Conservation (phyloP, 2,329 filamentous ascomycete species). For the Xylariaceae sp. region DNA sequence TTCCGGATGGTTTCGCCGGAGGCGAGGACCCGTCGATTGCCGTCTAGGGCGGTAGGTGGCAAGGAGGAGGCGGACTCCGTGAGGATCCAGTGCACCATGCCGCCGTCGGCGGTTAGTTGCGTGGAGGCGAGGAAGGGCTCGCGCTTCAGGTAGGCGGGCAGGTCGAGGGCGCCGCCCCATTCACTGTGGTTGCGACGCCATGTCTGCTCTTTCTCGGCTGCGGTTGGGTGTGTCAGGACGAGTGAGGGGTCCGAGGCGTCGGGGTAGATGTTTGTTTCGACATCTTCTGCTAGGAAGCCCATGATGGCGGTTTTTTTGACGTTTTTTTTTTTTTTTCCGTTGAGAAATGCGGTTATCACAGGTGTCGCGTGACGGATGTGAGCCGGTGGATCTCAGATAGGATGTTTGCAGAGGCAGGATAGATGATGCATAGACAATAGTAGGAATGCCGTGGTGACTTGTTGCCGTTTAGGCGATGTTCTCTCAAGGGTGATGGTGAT, state of each 20-base stretch:
- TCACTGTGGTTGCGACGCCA: slow-evolving; percentile 51
- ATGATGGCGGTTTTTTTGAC: slow-evolving; percentile 26
- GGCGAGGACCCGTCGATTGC: slow-evolving; percentile 49
- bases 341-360: neutral
- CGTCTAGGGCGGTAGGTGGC: slow-evolving; percentile 22
- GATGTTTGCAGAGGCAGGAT: neutral
- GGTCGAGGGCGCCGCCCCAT: slow-evolving; percentile 55
- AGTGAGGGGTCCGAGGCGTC: slow-evolving; percentile 35
- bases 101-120: slow-evolving; percentile 53
- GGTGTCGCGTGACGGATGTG: neutral
- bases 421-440: neutral
- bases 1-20: slow-evolving; percentile 62
- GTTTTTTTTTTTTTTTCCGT: too few relatives aligned
- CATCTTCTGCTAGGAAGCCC: slow-evolving; percentile 28
- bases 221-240: slow-evolving; percentile 51
- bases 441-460: neutral
- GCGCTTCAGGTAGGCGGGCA: slow-evolving; percentile 53
- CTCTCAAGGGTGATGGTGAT: neutral
- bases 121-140: slow-evolving; percentile 54
- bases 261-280: slow-evolving; percentile 28
- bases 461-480: neutral
- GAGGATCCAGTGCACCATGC: slow-evolving; percentile 60
- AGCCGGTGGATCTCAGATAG: neutral
- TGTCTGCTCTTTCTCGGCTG: slow-evolving; percentile 47
- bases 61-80: slow-evolving; percentile 32